A percentile compares a stretch with the other conserved stretches of the same genome.
These are phyloP conservation scores for Acorus calamus DNA, from an alignment of 106 monocot species.

Conservation along the genomic window DNA sequence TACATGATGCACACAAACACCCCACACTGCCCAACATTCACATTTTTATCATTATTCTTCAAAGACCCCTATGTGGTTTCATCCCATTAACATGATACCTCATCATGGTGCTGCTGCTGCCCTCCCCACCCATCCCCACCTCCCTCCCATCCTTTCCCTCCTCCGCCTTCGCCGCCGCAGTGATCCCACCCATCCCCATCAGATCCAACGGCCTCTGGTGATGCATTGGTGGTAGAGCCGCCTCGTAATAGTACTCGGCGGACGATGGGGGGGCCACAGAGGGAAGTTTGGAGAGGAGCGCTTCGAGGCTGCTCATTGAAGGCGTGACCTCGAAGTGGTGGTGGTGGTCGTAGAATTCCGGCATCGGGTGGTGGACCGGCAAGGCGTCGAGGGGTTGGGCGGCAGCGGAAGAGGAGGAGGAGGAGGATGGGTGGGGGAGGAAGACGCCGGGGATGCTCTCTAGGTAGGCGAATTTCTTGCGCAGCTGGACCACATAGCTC, in stretches of 20 bases:
- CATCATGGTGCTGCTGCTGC: conserved; percentile 5
- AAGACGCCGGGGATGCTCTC: conserved; percentile 97
- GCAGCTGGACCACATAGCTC: conserved; percentile 63
- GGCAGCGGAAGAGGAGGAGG: conserved; percentile 3
- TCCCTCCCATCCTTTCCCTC: background rate
- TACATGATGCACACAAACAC: too few species aligned
- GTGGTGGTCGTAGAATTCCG: conserved; percentile 31
- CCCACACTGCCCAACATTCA: too few species aligned
- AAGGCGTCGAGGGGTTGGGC: conserved; percentile 8
- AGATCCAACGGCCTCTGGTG: background rate
- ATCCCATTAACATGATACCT: too few species aligned
- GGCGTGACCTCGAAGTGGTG: conserved; percentile 54
- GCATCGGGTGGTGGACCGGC: background rate
- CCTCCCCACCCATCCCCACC: conserved; percentile 13
- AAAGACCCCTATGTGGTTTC: too few species aligned
- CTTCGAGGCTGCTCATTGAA: conserved; percentile 95
- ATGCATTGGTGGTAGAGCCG: background rate
- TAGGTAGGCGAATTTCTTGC: conserved; percentile 83
- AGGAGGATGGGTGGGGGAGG: conserved; percentile 77
- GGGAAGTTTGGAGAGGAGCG: conserved; percentile 83
- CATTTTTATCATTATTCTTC: too few species aligned
- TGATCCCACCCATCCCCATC: conserved; percentile 7
- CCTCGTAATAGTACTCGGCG: conserved; percentile 20
- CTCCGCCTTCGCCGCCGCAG: conserved; percentile 33
- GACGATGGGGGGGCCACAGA: conserved; percentile 35